Base-by-base conservation (phyloP, 202 grass and related monocot genomes). In the Zizania palustris region DNA sequence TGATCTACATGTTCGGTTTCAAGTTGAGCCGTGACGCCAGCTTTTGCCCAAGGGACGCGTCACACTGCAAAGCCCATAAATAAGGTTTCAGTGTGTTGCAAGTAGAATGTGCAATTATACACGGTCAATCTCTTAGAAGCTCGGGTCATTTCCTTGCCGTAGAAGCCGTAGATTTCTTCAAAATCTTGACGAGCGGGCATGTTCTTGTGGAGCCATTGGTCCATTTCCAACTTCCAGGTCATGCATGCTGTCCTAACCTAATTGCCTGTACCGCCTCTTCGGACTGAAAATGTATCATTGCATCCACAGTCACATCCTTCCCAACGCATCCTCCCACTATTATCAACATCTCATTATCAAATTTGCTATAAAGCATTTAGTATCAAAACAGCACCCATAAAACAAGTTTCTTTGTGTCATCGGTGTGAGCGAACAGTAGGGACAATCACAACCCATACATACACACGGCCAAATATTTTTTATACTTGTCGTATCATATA, bases 1-100 rank as follows among this genome's bases (percentile, higher is more conserved):
- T 12, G 35, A 63, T 80, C 71, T 91, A 97, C 83, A 97, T 91
- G 81, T 21, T 89, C 11, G 93, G 78, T 82, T 91, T 93, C 22
- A 87, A 15, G 65, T 85, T 84, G 65, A 97, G 84, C 8, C 83
- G 76, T 74, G 83, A 85, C 3, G 72, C 90, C 58, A 97, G 45
- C 78, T 93, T 93, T 88, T 91, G 85, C 4, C 90, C 90, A 5
- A 97, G 80, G 13, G 86, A 86, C 0, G 65, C 39, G 7, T 97
- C 93, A 1, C 93, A 93, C 93, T 97, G 84, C 72, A 84, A 75
- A 20, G 77, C 16, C 64, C 18, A 22, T 44, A 53, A 10, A 11
- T 12, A 60, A 38, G 42, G 54, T 34, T 70, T 74, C 12, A 76
- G 45, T 37, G n/a, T 39, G 28, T 28, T 28, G 2, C 28, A 28